Conservation (phyloP, 1,284 basidiomycete genomes). For the Apiotrichum sp. region DNA sequence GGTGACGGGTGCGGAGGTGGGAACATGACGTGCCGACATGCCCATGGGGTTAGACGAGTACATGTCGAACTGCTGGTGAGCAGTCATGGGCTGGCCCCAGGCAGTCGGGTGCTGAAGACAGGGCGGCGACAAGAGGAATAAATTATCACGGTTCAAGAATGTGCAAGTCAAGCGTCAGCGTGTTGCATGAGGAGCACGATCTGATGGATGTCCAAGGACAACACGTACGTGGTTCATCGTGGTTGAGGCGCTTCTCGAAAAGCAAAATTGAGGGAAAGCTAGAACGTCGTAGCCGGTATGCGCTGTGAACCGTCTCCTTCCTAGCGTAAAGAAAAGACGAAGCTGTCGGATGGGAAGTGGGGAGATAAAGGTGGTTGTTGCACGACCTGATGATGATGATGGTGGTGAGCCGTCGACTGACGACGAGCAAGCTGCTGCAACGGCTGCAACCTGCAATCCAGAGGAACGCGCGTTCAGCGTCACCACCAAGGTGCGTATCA, state of each 20-base stretch:
- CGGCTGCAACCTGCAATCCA: neutral
- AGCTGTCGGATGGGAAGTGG: no score
- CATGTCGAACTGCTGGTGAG: conserved; percentile 39
- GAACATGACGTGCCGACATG: conserved; percentile 7
- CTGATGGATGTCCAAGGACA: neutral
- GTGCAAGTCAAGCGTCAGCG: neutral
- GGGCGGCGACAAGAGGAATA: neutral
- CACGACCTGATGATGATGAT: neutral
- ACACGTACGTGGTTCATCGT: conserved; percentile 27
- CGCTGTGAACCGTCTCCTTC: no score
- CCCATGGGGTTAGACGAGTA: conserved; percentile 33
- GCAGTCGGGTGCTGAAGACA: conserved; percentile 39
- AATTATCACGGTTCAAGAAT: no score
- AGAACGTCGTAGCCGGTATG: no score
- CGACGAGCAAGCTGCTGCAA: neutral
- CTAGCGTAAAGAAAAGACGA: no score
- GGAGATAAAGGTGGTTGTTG: no score
- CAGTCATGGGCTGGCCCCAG: conserved; percentile 42
- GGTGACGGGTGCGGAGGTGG: conserved; percentile 12
- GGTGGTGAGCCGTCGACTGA: neutral
- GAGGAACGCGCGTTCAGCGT: conserved; percentile 12
- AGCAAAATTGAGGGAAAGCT: no score
- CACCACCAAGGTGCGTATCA: neutral
- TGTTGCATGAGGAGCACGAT: neutral
- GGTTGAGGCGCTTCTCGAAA: neutral